phyloP scores from a whole-genome alignment of 306 rosid genomes.

The Sindora glabra region DNA sequence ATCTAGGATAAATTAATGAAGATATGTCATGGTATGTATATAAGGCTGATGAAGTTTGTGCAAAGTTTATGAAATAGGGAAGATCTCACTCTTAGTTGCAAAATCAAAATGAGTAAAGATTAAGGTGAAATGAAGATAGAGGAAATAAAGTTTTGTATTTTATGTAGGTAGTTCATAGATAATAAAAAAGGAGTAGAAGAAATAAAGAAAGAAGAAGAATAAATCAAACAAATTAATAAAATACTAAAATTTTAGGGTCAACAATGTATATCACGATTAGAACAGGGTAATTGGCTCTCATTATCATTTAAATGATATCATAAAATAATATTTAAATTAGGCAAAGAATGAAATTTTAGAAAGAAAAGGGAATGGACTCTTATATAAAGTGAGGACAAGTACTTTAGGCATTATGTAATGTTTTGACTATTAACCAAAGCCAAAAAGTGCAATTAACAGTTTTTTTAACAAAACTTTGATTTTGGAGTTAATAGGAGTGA shows the following conservation, averaged over 20 bases:
- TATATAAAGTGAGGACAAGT: too few relatives aligned
- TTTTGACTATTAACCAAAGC: too few relatives aligned
- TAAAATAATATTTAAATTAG: too few relatives aligned
- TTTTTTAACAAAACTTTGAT: too few relatives aligned
- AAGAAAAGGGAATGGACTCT: too few relatives aligned
- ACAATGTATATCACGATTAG: constrained; percentile 15
- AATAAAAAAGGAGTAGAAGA: too few relatives aligned
- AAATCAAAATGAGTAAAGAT: neutral
- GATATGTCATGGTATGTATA: constrained; percentile 27
- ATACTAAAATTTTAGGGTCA: constrained; percentile 18
- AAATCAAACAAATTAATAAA: neutral
- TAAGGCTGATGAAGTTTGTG: neutral
- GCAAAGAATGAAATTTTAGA: too few relatives aligned
- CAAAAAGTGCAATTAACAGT: too few relatives aligned
- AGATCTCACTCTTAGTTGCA: neutral
- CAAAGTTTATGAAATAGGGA: neutral
- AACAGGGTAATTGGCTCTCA: neutral
- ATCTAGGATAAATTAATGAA: constrained; percentile 19
- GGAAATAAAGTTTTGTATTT: neutral
- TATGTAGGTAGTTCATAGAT: neutral
- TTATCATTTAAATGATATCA: constrained; percentile 2
- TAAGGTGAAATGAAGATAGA: neutral
- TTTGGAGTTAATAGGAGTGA: too few relatives aligned
- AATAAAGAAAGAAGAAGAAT: neutral
- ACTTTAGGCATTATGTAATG: too few relatives aligned